Evolutionary conservation across 371 early-diverging fungal species (phyloP).

Genomic region (Mortierella sp.): DNA sequence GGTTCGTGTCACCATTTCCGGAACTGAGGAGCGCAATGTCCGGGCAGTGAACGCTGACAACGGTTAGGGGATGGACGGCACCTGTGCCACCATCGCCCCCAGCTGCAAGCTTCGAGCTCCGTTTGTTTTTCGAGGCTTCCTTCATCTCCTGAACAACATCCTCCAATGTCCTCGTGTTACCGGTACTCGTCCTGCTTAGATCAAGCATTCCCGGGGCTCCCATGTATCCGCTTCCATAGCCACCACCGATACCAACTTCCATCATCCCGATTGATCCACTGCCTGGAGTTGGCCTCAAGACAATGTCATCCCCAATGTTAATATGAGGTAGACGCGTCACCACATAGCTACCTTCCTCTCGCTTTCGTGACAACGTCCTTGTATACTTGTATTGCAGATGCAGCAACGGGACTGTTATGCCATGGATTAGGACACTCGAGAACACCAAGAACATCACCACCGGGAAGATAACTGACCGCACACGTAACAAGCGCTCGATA

Average conservation of each 20-base stretch:
- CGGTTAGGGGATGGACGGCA: conserved; percentile 7
- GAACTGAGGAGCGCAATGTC: too few relatives aligned
- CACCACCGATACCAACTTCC: conserved; percentile 1
- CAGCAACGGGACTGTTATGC: conserved; percentile 81
- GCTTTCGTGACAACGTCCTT: conserved; percentile 54
- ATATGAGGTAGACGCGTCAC: conserved; percentile 54
- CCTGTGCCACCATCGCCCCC: background rate
- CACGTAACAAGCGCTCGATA: conserved; percentile 40
- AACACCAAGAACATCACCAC: conserved; percentile 81
- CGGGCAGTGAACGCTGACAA: background rate
- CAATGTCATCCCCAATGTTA: conserved; percentile 55
- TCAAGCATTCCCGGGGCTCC: conserved; percentile 9
- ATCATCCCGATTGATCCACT: conserved; percentile 16
- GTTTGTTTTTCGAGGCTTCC: conserved; percentile 21
- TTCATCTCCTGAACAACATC: conserved; percentile 50
- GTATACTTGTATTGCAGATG: conserved; percentile 63
- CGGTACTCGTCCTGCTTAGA: conserved; percentile 31
- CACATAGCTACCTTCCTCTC: conserved; percentile 44
- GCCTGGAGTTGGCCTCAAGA: conserved; percentile 31
- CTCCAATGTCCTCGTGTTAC: conserved; percentile 26
- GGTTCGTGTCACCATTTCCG: too few relatives aligned
- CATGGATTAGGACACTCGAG: conserved; percentile 82
- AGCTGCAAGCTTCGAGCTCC: conserved; percentile 7
- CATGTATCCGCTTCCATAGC: conserved; percentile 4
- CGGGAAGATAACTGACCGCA: conserved; percentile 61